A percentile compares a stretch with the other conserved stretches of the same genome.
Evolutionary conservation across 2,329 filamentous ascomycete genomes (phyloP).

Genomic region (Arthroderma uncinatum): DNA sequence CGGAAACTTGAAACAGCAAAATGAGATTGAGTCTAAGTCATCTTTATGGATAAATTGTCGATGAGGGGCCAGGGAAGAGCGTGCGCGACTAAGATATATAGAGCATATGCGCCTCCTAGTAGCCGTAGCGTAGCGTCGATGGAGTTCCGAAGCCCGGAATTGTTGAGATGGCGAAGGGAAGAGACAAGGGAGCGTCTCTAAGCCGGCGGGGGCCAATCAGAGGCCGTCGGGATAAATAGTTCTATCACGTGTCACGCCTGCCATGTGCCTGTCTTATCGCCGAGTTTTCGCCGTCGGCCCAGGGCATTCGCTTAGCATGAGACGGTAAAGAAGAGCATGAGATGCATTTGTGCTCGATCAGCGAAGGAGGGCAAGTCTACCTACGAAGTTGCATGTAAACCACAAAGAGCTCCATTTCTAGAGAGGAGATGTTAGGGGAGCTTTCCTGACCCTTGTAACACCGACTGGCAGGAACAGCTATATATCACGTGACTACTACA

Average conservation of each 20-base stretch:
- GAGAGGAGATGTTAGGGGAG: too few relatives aligned
- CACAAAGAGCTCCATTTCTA: too few relatives aligned
- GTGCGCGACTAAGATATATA: background rate
- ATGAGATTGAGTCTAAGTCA: background rate
- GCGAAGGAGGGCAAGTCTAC: too few relatives aligned
- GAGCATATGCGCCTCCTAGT: background rate
- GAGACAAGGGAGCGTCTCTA: background rate
- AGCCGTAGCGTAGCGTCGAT: background rate
- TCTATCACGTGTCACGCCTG: background rate
- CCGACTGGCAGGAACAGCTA: too few relatives aligned
- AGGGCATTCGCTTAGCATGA: too few relatives aligned
- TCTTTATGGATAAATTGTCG: background rate
- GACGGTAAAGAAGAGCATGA: too few relatives aligned
- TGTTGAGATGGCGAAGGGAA: background rate
- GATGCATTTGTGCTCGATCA: too few relatives aligned
- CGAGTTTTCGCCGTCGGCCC: background rate
- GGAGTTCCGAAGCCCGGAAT: background rate
- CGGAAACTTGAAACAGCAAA: background rate
- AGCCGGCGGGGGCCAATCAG: background rate
- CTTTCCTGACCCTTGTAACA: too few relatives aligned
- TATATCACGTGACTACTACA: too few relatives aligned
- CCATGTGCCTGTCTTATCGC: background rate
- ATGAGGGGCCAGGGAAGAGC: background rate
- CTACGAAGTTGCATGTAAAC: too few relatives aligned
- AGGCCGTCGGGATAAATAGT: background rate